These are phyloP conservation scores for Omphalotus olearius DNA, from an alignment of 1,284 basidiomycete species.

Conservation along the genomic window DNA sequence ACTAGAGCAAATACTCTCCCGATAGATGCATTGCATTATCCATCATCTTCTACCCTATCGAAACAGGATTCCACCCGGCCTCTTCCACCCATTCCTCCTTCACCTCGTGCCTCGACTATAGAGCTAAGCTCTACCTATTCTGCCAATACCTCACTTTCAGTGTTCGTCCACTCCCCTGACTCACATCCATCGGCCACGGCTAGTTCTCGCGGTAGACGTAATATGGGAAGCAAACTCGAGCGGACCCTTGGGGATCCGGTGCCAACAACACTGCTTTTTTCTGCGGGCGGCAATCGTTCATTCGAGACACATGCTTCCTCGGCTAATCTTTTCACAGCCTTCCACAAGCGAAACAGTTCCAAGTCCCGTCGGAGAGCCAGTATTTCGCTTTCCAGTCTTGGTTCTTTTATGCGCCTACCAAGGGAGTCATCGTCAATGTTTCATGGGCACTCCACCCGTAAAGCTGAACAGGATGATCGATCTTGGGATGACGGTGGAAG, in stretches of 20 bases:
- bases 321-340: background rate
- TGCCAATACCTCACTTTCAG: background rate
- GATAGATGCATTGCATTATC: too few species aligned
- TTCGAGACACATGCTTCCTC: background rate
- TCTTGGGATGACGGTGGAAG: too few species aligned
- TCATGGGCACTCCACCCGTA: background rate
- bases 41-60: background rate
- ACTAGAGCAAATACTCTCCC: background rate
- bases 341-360: background rate
- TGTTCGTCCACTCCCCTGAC: background rate
- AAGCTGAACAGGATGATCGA: background rate
- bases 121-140: background rate
- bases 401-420: conserved; percentile 1
- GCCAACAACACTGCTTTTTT: background rate
- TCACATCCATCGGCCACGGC: background rate
- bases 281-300: background rate
- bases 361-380: background rate
- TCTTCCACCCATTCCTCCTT: background rate
- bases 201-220: background rate
- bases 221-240: conserved; percentile 1
- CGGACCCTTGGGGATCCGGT: conserved; percentile 3
- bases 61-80: background rate
- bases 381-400: conserved; percentile 4
- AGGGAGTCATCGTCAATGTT: background rate
- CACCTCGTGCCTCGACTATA: background rate